Base-by-base conservation (phyloP, 331 rosid genomes). In the Erythrophleum ivorense region DNA sequence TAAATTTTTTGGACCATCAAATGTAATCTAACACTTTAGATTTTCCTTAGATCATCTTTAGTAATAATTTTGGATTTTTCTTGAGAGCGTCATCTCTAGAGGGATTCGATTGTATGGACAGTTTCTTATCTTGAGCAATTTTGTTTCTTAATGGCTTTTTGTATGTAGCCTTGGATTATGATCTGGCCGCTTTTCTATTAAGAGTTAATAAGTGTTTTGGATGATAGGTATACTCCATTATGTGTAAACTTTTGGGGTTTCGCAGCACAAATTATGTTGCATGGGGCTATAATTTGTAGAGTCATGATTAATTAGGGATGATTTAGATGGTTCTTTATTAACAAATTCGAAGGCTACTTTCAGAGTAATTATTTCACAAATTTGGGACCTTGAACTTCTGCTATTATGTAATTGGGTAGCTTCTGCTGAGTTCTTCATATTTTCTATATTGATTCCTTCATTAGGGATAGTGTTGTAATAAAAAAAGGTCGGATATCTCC, bases 121-220 rank as follows among this genome's bases (percentile, higher is more conserved):
- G 29, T 1, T 24, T 24, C 0, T 24, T 24, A 24, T 24, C 29
- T 24, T 0, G 29, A 24, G 29, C 29, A 24, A 24, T 24, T 24
- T 24, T 24, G 29, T 24, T 24, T 24, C 29, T 24, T 24, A 0
- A 24, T 24, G 29, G 29, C 29, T 24, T 24, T 24, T 24, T 24
- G 29, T 91, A 84, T 91, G 89, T 91, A 54, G 85, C 85, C 87
- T 86, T 87, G 91, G 90, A 86, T 88, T 85, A 86, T 87, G 90
- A 84, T 83, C 73, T 89, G 82, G 87, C 90, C 69, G 63, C 64
- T 77, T 81, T 84, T 86, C 85, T 80, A 3, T 87, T 91, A 67
- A 79, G 82, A 86, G 89, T 86, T 82, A 81, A 78, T 87, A 40
- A 62, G 84, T 77, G 82, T 80, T 68, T 84, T 83, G 88, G 82